Evolutionary conservation across 1,139 yeast genomes (phyloP), one percentile per base, ranked within the genome.

Genomic region (Groenewaldozyma sp.): DNA sequence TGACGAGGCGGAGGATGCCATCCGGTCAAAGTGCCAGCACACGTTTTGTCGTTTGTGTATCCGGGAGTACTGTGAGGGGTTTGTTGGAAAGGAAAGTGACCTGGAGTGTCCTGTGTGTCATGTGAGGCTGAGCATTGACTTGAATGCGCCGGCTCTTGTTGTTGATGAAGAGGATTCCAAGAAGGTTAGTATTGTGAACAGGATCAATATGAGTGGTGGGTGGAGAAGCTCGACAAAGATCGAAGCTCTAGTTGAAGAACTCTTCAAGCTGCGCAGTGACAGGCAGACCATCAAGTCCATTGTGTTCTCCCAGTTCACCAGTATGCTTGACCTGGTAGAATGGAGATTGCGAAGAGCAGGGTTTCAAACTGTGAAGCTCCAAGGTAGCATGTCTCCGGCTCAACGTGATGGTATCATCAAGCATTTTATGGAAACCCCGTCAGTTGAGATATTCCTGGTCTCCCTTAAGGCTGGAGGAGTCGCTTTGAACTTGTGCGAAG

Each of bases 391-490:
- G 97, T 78, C 95, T 0, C 98, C 98, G 1, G 76, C 78, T 17
- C 98, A 91, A 58, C 73, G 98, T 56, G 96, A 87, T 52, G 82
- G 82, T 48, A 83, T 94, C 27, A 91, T 91, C 59, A 75, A 78
- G 52, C 78, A 86, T 57, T 91, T 91, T 53, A 84, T 88, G 94
- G 88, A 82, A 37, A 88, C 86, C 43, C 82, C 95, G 0, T 74
- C 74, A 32, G 96, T 91, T 22, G 97, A 91, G 60, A 94, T 91
- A 7, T 91, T 91, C 56, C 64, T 91, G 44, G 98, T 91, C 5
- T 87, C 96, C 22, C 70, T 93, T 52, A 91, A 91, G 56, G 98
- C 99, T 0, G 99, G 99, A 49, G 98, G 98, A 62, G 98, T 91
- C 28, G 98, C 98, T 0, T 70, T 91, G 50, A 91, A 91, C 58